These are phyloP conservation scores for Colletotrichum phormii DNA, from an alignment of 2,329 filamentous ascomycete species.

Conservation along the genomic window DNA sequence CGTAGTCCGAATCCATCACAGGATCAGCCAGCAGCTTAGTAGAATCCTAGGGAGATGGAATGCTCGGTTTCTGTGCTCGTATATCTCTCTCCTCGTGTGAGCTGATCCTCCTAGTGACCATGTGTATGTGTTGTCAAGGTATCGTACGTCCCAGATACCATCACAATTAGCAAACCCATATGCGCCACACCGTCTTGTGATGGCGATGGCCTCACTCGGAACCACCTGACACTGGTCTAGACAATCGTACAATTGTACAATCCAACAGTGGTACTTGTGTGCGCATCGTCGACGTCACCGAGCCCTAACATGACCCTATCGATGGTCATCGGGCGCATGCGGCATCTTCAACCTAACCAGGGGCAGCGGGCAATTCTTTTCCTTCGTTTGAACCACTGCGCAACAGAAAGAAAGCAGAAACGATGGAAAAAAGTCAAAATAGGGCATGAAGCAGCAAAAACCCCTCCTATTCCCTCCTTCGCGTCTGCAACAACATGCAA, in stretches of 20 bases:
- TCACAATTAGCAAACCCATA: slow-evolving; percentile 9
- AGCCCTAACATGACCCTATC: slow-evolving; percentile 29
- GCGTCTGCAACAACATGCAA: slow-evolving; percentile 36
- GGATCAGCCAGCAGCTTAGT: not conserved
- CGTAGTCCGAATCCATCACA: not conserved
- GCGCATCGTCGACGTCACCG: slow-evolving; percentile 32
- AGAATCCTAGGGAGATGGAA: not conserved
- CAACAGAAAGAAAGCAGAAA: not conserved
- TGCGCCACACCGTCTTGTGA: slow-evolving; percentile 8
- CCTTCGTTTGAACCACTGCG: not conserved
- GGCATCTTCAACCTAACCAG: slow-evolving; percentile 18
- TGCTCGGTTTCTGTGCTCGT: not conserved
- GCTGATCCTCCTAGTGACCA: slow-evolving; percentile 2
- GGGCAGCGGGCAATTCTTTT: slow-evolving; percentile 15
- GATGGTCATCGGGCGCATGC: not conserved
- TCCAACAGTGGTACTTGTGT: slow-evolving; percentile 6
- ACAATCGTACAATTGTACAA: not conserved
- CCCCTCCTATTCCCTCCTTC: slow-evolving; percentile 25
- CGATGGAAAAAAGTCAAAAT: slow-evolving; percentile 20
- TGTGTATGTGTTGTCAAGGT: not conserved
- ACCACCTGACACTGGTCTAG: not conserved
- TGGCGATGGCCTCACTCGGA: not conserved
- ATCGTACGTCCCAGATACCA: slow-evolving; percentile 9
- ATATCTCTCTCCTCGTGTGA: not conserved
- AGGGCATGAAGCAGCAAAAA: slow-evolving; percentile 23